Evolutionary conservation across 2,329 filamentous ascomycete species (phyloP), one percentile per base, ranked within the genome.

Genomic region (Hypoxylon sp.): DNA sequence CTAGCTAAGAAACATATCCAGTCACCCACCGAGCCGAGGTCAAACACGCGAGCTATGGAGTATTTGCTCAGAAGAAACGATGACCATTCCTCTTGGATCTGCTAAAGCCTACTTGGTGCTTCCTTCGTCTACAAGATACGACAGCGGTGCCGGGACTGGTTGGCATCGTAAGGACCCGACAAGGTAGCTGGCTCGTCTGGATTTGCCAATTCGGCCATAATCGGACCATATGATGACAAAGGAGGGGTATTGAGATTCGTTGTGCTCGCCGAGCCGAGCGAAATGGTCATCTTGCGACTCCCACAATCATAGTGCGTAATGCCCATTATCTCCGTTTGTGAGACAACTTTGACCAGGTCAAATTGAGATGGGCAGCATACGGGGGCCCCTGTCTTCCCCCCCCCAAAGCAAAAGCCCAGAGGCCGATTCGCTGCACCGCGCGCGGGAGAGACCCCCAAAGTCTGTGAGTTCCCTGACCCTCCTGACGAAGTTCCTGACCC

Each of bases 261-360:
- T 69, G 67, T 72, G 66, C 60, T 68, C 68, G 72, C 70, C 73
- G 72, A 73, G 72, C 72, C 69, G 69, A 71, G 63, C 52, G 35
- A 73, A 53, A 54, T 29, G 67, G 70, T 72, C 72, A 72, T 72
- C 66, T 72, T 66, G 63, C 63, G 52, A 64, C 57, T 70, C 71
- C 62, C 60, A 65, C 64, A 67, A 71, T 68, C 21, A 47, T 68
- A 72, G 65, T 65, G 62, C 65, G 68, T 68, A 70, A 74, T 72
- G 61, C 53, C 72, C 72, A 75, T 74, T 76, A 75, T 76, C 74
- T 74, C 74, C 74, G 73, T 74, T 70, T 73, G 75, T 75, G 73
- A 74, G 74, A 75, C 74, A 70, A 67, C 64, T 58, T 68, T 39
- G 62, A 73, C 70, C 69, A 73, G 67, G 65, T 73, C 73, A 75